Evolutionary conservation across 495 filamentous ascomycete species (phyloP), one percentile per base, ranked within the genome.

Genomic region (Aspergillus sparsus): DNA sequence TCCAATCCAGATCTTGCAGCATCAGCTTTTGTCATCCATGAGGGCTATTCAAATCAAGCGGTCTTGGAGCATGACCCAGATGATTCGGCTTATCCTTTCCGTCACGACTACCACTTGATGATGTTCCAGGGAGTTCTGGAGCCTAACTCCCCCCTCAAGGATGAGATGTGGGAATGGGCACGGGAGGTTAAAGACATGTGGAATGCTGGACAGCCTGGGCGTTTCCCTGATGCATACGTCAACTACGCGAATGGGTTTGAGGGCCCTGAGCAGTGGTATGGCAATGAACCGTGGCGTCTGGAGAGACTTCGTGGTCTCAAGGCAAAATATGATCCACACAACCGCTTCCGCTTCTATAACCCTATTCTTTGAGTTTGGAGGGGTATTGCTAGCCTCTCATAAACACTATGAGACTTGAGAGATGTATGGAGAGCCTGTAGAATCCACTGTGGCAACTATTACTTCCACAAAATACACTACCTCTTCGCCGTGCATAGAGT

Each of bases 201-300:
- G 60, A 58, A 53, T 33, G 37, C 18, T 5, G 60, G 60, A 0
- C 53, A 62, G 39, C 54, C 54, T 6, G 60, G 34, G 5, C 47
- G 36, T 6, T 7, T 37, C 36, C 11, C 37, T 0, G 5, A 16
- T 13, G 35, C 53, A 5, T 62, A 62, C 21, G 60, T 62, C n/a
- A 62, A 62, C 33, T 62, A 62, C 39, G 60, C 60, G 5, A 9
- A 15, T 51, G 60, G 60, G 16, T 11, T 15, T 9, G 59, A 62
- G 16, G 9, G 42, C 5, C 16, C 56, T 0, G 52, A 49, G 33
- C 10, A 32, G 52, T 34, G 39, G 52, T 62, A 62, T 42, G 59
- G 59, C 9, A 32, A 52, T 50, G 59, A 62, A 35, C 34, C 53
- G 16, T 57, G 53, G 60, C 53, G 60, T 13, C 31, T 62, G 46